These are phyloP conservation scores for Ganoderma lucidum DNA, from an alignment of 1,284 basidiomycete species.

Conservation along the genomic window DNA sequence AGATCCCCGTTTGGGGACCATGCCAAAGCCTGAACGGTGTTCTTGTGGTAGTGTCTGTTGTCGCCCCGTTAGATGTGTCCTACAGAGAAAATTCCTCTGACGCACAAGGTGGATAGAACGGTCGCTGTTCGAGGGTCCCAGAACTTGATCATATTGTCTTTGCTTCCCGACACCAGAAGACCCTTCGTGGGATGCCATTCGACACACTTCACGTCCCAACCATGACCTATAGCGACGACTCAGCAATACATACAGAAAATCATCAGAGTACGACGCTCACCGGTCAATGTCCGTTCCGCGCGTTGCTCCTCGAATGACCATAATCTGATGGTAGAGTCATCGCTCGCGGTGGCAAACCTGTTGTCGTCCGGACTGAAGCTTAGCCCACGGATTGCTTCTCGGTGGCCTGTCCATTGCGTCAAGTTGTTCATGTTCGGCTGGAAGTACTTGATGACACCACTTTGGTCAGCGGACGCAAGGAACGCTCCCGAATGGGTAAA, in stretches of 20 bases:
- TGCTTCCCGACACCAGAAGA: slow-evolving; percentile 91
- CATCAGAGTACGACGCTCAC: slow-evolving; percentile 45
- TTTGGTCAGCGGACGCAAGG: slow-evolving; percentile 93
- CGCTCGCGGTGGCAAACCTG: slow-evolving; percentile 93
- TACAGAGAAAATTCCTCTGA: slow-evolving; percentile 17
- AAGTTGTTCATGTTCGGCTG: slow-evolving; percentile 99
- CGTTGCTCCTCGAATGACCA: slow-evolving; percentile 95
- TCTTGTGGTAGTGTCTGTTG: slow-evolving; percentile 92
- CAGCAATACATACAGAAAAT: background rate
- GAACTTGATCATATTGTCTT: slow-evolving; percentile 99
- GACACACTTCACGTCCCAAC: slow-evolving; percentile 98
- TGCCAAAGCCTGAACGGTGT: slow-evolving; percentile 91
- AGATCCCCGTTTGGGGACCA: slow-evolving; percentile 96
- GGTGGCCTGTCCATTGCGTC: slow-evolving; percentile 90
- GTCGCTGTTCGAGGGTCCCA: slow-evolving; percentile 97
- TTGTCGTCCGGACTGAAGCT: slow-evolving; percentile 93
- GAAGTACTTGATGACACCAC: slow-evolving; percentile 97
- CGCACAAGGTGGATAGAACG: slow-evolving; percentile 86
- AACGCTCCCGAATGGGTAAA: slow-evolving; percentile 94
- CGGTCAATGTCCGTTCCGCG: slow-evolving; percentile 88
- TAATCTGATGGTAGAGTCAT: slow-evolving; percentile 93
- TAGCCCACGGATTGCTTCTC: slow-evolving; percentile 90
- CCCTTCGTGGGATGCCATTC: slow-evolving; percentile 99
- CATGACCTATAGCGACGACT: slow-evolving; percentile 75
- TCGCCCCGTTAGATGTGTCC: background rate